Base-by-base conservation (phyloP, 2,329 filamentous ascomycete genomes). In the Arthrobotrys iridis region DNA sequence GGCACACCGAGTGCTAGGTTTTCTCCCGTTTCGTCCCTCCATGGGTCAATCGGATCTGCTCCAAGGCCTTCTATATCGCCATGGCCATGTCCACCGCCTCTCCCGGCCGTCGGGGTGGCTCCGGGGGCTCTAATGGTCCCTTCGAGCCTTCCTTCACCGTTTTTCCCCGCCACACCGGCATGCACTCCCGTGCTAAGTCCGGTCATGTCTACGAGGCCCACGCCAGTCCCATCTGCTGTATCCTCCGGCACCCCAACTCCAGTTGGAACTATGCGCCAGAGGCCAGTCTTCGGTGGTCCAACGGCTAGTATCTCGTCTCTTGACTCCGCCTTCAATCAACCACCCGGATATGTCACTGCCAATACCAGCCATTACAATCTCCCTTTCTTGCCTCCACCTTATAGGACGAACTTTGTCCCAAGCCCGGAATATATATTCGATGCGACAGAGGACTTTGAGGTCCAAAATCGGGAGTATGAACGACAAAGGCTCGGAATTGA, bases 341-440 rank as follows among this genome's bases (percentile, higher is more conserved):
- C 18, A 7, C 50, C 50, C 10, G 18, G 18, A 13, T 55, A 55
- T 18, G 30, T n/a, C 10, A 55, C 28, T 0, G 50, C 50, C 18
- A 55, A 55, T 37, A 55, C 50, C 3, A 55, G 50, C 8, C 50
- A 55, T n/a, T 24, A 6, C 15, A 35, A 55, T 15, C 50, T 55
- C 15, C 30, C 30, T 4, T 55, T 22, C n/a, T 1, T 13, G 3
- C 50, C 50, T 24, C 50, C 50, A 24, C 30, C 30, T 11, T 55
- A 55, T 3, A 55, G 18, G 30, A n/a, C n/a, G n/a, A 20, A 55
- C 7, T 55, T 55, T 30, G 30, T 55, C 18, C 50, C 30, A 11
- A 30, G 28, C n/a, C 50, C 50, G n/a, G n/a, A 24, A 4, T 24
- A 3, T 55, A 55, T 8, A 37, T 55, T n/a, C 30, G 15, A 20